Base-by-base conservation (phyloP, 2,329 filamentous ascomycete species). In the Colletotrichum liaoningense region DNA sequence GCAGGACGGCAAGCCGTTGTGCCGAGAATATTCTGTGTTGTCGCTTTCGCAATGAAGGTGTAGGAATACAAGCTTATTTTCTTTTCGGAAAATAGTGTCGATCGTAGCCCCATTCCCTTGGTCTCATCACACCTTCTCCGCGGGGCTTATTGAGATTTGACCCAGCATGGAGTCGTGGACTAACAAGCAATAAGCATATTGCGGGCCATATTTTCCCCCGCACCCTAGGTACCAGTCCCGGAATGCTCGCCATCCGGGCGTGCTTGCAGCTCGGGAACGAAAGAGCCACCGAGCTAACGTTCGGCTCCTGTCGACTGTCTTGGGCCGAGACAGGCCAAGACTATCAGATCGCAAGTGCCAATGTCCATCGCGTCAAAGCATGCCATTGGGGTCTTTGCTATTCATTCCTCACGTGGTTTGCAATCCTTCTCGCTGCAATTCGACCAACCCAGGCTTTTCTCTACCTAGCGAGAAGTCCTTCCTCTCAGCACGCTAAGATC, bases 231-330 rank as follows among this genome's bases (percentile, higher is more conserved):
- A 55, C 26, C n/a, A 22, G 26, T 14, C 38, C 52, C 52, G 24
- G 69, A 63, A 69, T 72, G 65, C 28, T 54, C 12, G 30, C 38
- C 52, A 38, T 58, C 65, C 58, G 58, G 52, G 49, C 54, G 52
- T 52, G 58, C 38, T 62, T 30, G 38, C 14, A 38, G 28, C 24
- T 7, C 52, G 52, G 69, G 65, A 63, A 69, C 49, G 58, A 33
- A 19, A 62, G 42, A 63, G 28, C 52, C 69, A 58, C 28, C 35
- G 28, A 42, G 38, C 49, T 72, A 72, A 58, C 24, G n/a, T 19
- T 68, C 56, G 57, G 57, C 22, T 57, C 46, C 64, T 33, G 12
- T 28, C 52, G 30, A 30, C 19, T 46, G 57, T 33, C 46, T 56
- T 19, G 63, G 38, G 38, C 64, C 57, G 60, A 69, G 49, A 63